Percentiles rank a stretch among this genome's conserved stretches.
These are phyloP conservation scores for Lodderomyces parapsilosis DNA, from an alignment of 1,139 yeast genomes.

Conservation along the genomic window DNA sequence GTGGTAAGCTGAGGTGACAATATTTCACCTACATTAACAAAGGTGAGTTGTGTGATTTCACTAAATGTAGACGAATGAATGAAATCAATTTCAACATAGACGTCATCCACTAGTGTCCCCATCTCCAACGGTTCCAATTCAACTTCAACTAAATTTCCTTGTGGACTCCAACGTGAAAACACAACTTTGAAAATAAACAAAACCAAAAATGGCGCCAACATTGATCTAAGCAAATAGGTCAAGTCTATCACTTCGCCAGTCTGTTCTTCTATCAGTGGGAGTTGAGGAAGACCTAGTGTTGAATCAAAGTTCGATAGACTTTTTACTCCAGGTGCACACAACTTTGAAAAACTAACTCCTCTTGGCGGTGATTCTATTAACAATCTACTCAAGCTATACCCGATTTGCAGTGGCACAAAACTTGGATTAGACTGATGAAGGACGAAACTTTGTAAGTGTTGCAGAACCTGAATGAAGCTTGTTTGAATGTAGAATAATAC, in stretches of 20 bases:
- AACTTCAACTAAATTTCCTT: background rate
- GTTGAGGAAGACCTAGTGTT: no score
- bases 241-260: background rate
- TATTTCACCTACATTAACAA: background rate
- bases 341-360: background rate
- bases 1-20: background rate
- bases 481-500: background rate
- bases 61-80: conserved; percentile 1
- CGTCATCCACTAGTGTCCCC: background rate
- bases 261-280: background rate
- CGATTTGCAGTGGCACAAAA: background rate
- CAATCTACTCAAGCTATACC: background rate
- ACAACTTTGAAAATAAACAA: background rate
- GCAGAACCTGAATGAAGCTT: background rate
- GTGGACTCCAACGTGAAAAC: background rate
- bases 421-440: background rate
- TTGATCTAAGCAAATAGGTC: background rate
- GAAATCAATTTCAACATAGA: background rate
- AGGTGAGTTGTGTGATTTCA: background rate
- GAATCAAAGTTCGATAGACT: no score
- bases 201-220: background rate
- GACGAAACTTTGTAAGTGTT: background rate
- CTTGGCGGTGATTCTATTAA: background rate
- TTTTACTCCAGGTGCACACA: background rate
- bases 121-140: background rate